Evolutionary conservation across 768 basidiomycete species (phyloP), one percentile per base, ranked within the genome.

Genomic region (Clavaria fumosa): DNA sequence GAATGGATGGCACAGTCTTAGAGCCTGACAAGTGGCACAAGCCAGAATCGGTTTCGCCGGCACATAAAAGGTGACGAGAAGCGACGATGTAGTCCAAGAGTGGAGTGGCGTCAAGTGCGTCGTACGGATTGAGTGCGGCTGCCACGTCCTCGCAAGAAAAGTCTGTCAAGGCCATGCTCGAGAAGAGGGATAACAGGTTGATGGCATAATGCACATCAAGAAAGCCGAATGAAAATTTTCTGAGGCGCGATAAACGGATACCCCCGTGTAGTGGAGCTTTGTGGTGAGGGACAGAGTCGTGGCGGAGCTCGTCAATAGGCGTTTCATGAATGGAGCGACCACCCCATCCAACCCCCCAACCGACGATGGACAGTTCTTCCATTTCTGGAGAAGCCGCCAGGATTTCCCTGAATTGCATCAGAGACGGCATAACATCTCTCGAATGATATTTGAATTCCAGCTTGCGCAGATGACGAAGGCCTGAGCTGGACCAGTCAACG

Each of bases 381-480:
- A 77, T 60, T 7, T 52, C 44, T 4, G 60, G 60, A 42, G 63
- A 74, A 1, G 53, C 54, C 5, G 49, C 22, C 15, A 73, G 50
- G 24, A 75, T 64, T 18, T 46, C 38, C 6, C 45, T 41, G 43
- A 77, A 75, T 37, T 72, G 60, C 0, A 50, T 43, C 33, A 70
- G 45, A 4, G 60, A 61, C 1, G 75, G 75, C 56, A 66, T 63
- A n/a, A 76, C 69, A 27, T 72, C 67, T 26, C 47, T 56, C 1
- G 75, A 64, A 12, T 72, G 70, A 44, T 70, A 77, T 43, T 63
- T 70, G 46, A 76, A 54, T 43, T 71, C 66, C 23, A 76, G 54
- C 19, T 53, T 57, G 14, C 55, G 55, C 11, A 77, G 62, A 40
- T 62, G 59, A 4, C 45, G 47, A 35, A 75, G 52, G 7, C 58